These are phyloP conservation scores for Botrytis hyacinthi DNA, from an alignment of 2,329 filamentous ascomycete species.

Conservation along the genomic window DNA sequence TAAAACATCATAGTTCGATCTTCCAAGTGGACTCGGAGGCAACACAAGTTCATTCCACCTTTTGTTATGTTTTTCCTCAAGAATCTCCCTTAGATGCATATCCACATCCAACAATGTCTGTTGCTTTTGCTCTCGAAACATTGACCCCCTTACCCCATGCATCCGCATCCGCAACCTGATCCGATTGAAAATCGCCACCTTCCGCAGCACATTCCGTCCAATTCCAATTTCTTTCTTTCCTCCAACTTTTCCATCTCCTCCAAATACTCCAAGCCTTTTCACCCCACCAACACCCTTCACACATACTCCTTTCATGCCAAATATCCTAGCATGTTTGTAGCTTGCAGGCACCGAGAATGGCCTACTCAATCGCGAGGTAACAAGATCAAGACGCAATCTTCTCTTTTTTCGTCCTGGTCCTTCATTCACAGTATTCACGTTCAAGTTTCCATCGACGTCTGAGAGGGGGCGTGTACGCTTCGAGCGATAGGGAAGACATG, in stretches of 20 bases:
- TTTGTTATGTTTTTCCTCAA: conserved; percentile 33
- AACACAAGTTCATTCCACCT: conserved; percentile 33
- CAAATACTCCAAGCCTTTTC: neutral
- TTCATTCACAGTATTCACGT: conserved; percentile 26
- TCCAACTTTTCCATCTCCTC: neutral
- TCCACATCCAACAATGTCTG: neutral
- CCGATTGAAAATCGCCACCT: conserved; percentile 65
- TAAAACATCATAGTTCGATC: conserved; percentile 39
- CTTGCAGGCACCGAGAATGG: conserved; percentile 69
- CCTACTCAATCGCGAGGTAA: conserved; percentile 68
- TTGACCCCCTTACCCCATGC: conserved; percentile 34
- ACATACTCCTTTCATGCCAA: conserved; percentile 50
- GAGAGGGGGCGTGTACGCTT: conserved; percentile 39
- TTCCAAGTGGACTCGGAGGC: conserved; percentile 38
- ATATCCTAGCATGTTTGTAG: conserved; percentile 50
- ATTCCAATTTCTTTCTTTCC: conserved; percentile 48
- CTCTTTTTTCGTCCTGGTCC: conserved; percentile 58
- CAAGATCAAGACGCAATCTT: conserved; percentile 58
- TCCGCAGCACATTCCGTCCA: conserved; percentile 47
- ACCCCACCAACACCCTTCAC: conserved; percentile 44
- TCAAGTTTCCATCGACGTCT: conserved; percentile 37
- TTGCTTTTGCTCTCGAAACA: conserved; percentile 26
- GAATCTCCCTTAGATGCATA: conserved; percentile 30
- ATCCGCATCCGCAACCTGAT: conserved; percentile 51
- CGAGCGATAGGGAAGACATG: conserved; percentile 23